These are phyloP conservation scores for Penicillium sp. DNA, from an alignment of 2,329 filamentous ascomycete genomes.

Conservation along the genomic window DNA sequence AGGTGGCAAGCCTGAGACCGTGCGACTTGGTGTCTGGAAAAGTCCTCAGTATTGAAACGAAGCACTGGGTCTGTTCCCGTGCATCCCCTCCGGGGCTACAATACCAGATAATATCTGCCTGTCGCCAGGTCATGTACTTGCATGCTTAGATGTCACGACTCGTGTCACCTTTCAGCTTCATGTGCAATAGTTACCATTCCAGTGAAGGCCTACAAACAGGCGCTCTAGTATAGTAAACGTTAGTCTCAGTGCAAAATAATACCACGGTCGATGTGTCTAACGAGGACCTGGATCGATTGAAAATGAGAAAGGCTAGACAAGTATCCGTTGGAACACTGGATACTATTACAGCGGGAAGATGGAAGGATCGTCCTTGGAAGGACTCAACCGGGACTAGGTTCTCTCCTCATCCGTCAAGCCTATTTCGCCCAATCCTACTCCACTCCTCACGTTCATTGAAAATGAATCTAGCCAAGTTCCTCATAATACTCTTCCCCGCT, in stretches of 20 bases:
- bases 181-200: background rate
- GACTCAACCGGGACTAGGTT: background rate
- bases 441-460: background rate
- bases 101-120: background rate
- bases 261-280: background rate
- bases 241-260: background rate
- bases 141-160: background rate
- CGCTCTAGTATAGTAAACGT: background rate
- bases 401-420: background rate
- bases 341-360: background rate
- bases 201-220: background rate
- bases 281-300: background rate
- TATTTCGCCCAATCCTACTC: background rate
- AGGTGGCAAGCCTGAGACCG: background rate
- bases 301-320: background rate
- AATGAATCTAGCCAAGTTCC: background rate
- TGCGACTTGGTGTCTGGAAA: background rate
- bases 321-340: background rate
- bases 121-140: background rate
- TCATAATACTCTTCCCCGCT: background rate
- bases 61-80: background rate
- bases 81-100: background rate
- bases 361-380: background rate
- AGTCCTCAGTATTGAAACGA: background rate
- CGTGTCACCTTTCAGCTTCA: background rate